Evolutionary conservation across 768 basidiomycete genomes (phyloP).

Genomic region (Psilocybe cubensis): DNA sequence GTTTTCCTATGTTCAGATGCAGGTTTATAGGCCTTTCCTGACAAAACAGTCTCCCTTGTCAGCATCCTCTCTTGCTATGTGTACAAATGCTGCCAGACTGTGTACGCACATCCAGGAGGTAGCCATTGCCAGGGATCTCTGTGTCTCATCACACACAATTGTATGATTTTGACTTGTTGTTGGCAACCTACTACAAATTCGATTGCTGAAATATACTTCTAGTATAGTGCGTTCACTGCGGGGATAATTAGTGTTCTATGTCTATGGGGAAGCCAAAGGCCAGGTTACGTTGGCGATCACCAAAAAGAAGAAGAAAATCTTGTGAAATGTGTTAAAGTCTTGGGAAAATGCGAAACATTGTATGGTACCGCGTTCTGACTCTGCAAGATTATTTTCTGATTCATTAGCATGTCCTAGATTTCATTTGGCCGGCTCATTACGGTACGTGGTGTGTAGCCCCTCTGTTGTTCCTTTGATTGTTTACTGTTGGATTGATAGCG

Average conservation of each 20-base stretch:
- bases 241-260: background rate
- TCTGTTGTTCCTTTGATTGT: background rate
- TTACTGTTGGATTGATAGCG: background rate
- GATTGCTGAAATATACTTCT: background rate
- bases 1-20: constrained; percentile 67
- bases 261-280: background rate
- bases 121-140: background rate
- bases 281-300: background rate
- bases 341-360: background rate
- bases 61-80: constrained; percentile 75
- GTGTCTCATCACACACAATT: background rate
- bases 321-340: background rate
- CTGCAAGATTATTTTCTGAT: background rate
- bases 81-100: constrained; percentile 79
- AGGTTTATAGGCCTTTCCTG: constrained; percentile 80
- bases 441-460: background rate
- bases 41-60: constrained; percentile 52
- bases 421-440: constrained; percentile 1
- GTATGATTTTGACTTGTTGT: background rate
- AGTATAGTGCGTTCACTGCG: background rate
- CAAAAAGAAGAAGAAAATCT: constrained; percentile 2
- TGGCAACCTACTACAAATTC: background rate
- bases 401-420: background rate
- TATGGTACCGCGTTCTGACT: background rate
- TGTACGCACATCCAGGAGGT: constrained; percentile 74